phyloP scores from a whole-genome alignment of 805 yeast species.

The Metschnikowia gruessii region DNA sequence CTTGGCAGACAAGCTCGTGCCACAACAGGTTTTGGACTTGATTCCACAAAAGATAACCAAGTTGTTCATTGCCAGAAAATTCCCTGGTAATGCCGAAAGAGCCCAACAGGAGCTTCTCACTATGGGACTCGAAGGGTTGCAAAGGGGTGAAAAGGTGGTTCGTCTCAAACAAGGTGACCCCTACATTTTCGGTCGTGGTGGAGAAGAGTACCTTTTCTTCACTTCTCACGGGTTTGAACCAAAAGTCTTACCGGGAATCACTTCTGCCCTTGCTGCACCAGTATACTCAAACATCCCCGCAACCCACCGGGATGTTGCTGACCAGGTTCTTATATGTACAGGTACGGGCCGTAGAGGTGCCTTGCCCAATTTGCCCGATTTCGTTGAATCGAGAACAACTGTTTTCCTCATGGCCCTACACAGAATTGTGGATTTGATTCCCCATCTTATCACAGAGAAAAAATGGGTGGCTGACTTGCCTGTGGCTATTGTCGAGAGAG shows the following conservation, averaged over 20 bases:
- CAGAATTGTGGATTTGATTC: slow-evolving; percentile 58
- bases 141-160: slow-evolving; percentile 72
- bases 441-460: slow-evolving; percentile 39
- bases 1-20: slow-evolving; percentile 89
- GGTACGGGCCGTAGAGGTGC: slow-evolving; percentile 92
- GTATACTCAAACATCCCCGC: slow-evolving; percentile 81
- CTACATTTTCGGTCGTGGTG: slow-evolving; percentile 93
- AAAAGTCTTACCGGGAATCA: slow-evolving; percentile 77
- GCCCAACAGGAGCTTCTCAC: slow-evolving; percentile 83
- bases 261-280: slow-evolving; percentile 88
- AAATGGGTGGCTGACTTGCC: slow-evolving; percentile 74
- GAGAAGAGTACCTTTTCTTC: slow-evolving; percentile 82
- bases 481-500: slow-evolving; percentile 84
- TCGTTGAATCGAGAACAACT: slow-evolving; percentile 69
- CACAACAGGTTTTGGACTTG: slow-evolving; percentile 76
- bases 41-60: slow-evolving; percentile 71
- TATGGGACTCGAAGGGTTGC: slow-evolving; percentile 65
- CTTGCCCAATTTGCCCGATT: slow-evolving; percentile 74
- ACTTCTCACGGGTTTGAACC: slow-evolving; percentile 65
- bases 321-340: slow-evolving; percentile 88
- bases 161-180: slow-evolving; percentile 97
- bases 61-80: slow-evolving; percentile 83
- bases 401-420: slow-evolving; percentile 90
- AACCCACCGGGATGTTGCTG: slow-evolving; percentile 88
- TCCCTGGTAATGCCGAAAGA: slow-evolving; percentile 93